These are phyloP conservation scores for Exsudoporus frostii DNA, from an alignment of 768 basidiomycete species.

Conservation along the genomic window DNA sequence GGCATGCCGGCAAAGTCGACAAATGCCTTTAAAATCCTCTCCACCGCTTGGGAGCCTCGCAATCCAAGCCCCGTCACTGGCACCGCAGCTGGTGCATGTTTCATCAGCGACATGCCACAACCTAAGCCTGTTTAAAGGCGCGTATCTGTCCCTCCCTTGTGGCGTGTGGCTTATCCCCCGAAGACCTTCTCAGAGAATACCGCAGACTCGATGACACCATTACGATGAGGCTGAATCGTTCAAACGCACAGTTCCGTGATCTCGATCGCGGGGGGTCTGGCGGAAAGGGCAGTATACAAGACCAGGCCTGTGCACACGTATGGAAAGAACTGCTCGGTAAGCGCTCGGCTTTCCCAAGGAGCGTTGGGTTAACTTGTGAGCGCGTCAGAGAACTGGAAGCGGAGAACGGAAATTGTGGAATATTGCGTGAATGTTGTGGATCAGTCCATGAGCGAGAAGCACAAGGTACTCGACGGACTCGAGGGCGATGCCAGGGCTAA, in stretches of 20 bases:
- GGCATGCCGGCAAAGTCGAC: conserved; percentile 26
- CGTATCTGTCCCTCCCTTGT: conserved; percentile 8
- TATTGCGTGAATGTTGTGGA: conserved; percentile 76
- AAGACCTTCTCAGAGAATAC: conserved; percentile 82
- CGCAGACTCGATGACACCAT: conserved; percentile 77
- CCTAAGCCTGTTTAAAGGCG: conserved; percentile 72
- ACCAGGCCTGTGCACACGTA: conserved; percentile 69
- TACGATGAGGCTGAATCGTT: conserved; percentile 77
- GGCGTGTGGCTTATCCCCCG: conserved; percentile 15
- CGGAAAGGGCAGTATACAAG: conserved; percentile 55
- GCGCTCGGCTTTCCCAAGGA: conserved; percentile 26
- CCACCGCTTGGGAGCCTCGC: conserved; percentile 66
- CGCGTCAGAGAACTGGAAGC: conserved; percentile 61
- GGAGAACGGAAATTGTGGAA: conserved; percentile 66
- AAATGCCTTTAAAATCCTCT: conserved; percentile 41
- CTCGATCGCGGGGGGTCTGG: conserved; percentile 50
- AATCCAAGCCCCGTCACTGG: conserved; percentile 58
- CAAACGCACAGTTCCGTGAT: conserved; percentile 73
- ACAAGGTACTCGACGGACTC: conserved; percentile 40
- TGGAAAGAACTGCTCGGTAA: conserved; percentile 80
- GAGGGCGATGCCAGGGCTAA: conserved; percentile 43
- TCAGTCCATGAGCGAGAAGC: conserved; percentile 56
- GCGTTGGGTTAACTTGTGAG: conserved; percentile 21
- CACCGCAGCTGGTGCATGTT: conserved; percentile 66
- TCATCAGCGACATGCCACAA: conserved; percentile 72